Base-by-base conservation (phyloP, 2,329 filamentous ascomycete genomes). In the Teratosphaeria nubilosa region DNA sequence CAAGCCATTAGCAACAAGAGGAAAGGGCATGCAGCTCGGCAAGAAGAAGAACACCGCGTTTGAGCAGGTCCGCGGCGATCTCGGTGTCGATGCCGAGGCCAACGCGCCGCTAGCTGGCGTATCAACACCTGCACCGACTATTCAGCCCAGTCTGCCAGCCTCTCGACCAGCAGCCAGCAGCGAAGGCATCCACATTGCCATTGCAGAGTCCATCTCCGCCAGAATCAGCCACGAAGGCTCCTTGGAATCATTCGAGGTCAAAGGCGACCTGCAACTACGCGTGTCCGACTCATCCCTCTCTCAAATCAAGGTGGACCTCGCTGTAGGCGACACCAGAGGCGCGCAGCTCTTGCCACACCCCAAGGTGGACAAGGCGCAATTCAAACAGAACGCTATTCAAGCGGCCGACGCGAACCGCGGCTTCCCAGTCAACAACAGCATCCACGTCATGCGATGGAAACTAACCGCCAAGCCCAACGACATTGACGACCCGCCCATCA, bases 21-120 rank as follows among this genome's bases (percentile, higher is more conserved):
- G 90, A 68, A 99, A 99, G 80, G 94, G 94, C 66, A 99, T 99
- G 95, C 92, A 97, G 75, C 80, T 99, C 58, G 94, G 94, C 75
- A 97, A 97, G 80, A 99, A 99, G 78, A 97, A 97, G 80, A 91
- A 90, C 24, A 95, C 88, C 31, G 92, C 95, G 74, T 97, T 95
- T 72, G 92, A 97, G 75, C 88, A 91, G 69, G 91, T 99, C 34
- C 87, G 91, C 65, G 90, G 89, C 60, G 92, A 97, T 64, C 81
- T 97, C 71, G 91, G 91, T n/a, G 82, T 86, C 41, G 90, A 95
- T 70, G 85, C 85, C 41, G 91, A 96, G 71, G 86, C 91, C 59
- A 75, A 76, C 57, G 75, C 75, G 51, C 90, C 90, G 41, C 80
- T 95, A 27, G 85, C 92, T 20, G 69, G 69, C 37, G 65, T 71